Evolutionary conservation across 495 filamentous ascomycete species (phyloP).

Genomic region (Podospora sp.): DNA sequence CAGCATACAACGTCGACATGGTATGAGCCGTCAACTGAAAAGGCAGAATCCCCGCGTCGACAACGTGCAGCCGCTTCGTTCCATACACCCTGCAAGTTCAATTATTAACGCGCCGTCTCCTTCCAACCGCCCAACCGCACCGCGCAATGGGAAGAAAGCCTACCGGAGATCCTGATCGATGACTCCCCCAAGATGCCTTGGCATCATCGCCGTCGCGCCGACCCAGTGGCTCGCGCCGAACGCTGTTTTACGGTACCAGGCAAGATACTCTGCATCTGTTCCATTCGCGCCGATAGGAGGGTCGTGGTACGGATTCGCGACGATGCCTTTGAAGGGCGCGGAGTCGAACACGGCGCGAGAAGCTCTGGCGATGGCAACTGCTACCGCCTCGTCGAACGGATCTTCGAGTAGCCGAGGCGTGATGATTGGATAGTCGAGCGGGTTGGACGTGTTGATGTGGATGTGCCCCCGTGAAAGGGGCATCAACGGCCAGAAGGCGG

Average conservation of each 20-base stretch:
- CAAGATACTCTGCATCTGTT: constrained; percentile 34
- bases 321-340: constrained; percentile 8
- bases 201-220: constrained; percentile 40
- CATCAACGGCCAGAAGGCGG: constrained; percentile 6
- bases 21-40: constrained; percentile 51
- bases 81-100: constrained; percentile 49
- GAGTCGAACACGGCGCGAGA: constrained; percentile 28
- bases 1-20: constrained; percentile 52
- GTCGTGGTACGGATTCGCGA: constrained; percentile 8
- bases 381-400: constrained; percentile 38
- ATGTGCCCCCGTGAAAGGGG: constrained; percentile 50
- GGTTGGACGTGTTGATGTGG: constrained; percentile 43
- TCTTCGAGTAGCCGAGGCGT: constrained; percentile 38
- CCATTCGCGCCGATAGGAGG: constrained; percentile 27
- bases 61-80: constrained; percentile 46
- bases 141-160: neutral
- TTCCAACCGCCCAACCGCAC: neutral
- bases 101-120: neutral
- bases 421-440: constrained; percentile 38
- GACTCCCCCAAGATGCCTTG: constrained; percentile 43
- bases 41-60: constrained; percentile 56
- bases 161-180: constrained; percentile 47
- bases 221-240: constrained; percentile 31
- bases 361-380: constrained; percentile 30
- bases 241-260: neutral